Evolutionary conservation across 1,284 basidiomycete genomes (phyloP).

Genomic region (Macrocystidia cucumis): DNA sequence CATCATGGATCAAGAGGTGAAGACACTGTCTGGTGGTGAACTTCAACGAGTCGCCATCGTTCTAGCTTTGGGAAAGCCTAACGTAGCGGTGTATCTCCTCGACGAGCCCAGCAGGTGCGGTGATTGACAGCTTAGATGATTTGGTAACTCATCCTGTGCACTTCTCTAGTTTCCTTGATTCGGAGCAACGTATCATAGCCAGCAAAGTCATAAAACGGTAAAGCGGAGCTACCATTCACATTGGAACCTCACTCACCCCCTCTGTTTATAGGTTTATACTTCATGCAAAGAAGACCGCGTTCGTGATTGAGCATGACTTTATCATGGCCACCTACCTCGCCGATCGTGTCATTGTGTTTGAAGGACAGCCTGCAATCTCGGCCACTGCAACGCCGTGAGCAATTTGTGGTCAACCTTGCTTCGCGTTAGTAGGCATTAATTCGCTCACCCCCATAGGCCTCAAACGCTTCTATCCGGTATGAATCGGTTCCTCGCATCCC

Average conservation of each 20-base stretch:
- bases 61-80: slow-evolving; percentile 43
- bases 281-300: slow-evolving; percentile 90
- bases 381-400: slow-evolving; percentile 83
- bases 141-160: slow-evolving; percentile 3
- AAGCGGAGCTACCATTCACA: too few species aligned
- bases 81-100: slow-evolving; percentile 2
- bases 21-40: slow-evolving; percentile 95
- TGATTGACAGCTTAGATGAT: slow-evolving; percentile 1
- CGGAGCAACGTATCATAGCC: slow-evolving; percentile 96
- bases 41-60: slow-evolving; percentile 94
- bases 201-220: slow-evolving; percentile 96
- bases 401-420: slow-evolving; percentile 8
- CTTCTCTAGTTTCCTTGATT: slow-evolving; percentile 80
- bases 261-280: slow-evolving; percentile 69
- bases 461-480: slow-evolving; percentile 80
- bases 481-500: slow-evolving; percentile 83
- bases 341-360: slow-evolving; percentile 94
- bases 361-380: slow-evolving; percentile 75
- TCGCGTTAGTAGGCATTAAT: slow-evolving; percentile 1
- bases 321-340: slow-evolving; percentile 97
- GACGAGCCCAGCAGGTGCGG: slow-evolving; percentile 56
- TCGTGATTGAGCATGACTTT: slow-evolving; percentile 71
- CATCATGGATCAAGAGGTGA: slow-evolving; percentile 94
- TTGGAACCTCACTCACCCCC: background rate
- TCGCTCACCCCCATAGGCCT: slow-evolving; percentile 55